phyloP scores from a whole-genome alignment of 768 basidiomycete species.

The Xerocomellus chrysenteron region DNA sequence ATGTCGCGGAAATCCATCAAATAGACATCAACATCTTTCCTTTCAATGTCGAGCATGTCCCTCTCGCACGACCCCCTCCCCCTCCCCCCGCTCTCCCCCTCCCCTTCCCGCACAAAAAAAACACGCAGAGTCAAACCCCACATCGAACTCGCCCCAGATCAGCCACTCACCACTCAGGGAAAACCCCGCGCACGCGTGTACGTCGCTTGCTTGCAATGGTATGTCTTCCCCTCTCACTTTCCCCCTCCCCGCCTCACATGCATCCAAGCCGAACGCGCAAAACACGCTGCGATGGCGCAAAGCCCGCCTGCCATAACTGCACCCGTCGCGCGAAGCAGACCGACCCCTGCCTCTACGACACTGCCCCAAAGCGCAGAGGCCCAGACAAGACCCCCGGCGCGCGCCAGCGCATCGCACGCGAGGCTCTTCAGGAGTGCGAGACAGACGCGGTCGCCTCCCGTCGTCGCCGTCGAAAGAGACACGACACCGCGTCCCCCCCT shows the following conservation, averaged over 20 bases:
- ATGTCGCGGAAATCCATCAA: constrained; percentile 8
- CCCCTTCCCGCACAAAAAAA: constrained; percentile 31
- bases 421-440: constrained; percentile 36
- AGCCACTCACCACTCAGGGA: constrained; percentile 81
- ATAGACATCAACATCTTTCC: constrained; percentile 18
- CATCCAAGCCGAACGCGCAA: constrained; percentile 65
- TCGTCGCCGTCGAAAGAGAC: constrained; percentile 22
- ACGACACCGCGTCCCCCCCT: neutral
- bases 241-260: constrained; percentile 4
- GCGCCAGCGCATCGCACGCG: constrained; percentile 59
- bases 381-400: constrained; percentile 81
- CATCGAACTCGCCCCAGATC: constrained; percentile 70
- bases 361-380: constrained; percentile 72
- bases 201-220: constrained; percentile 81
- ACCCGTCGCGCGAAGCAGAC: constrained; percentile 45
- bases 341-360: constrained; percentile 64
- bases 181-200: constrained; percentile 72
- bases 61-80: constrained; percentile 8
- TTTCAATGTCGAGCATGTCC: constrained; percentile 22
- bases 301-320: constrained; percentile 76
- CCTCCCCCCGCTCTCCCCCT: neutral
- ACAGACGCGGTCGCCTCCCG: constrained; percentile 24
- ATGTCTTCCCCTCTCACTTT: constrained; percentile 11
- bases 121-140: constrained; percentile 53
- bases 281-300: constrained; percentile 81